Conservation (phyloP, 2,329 filamentous ascomycete genomes). For the Colletotrichum tamarilloi region DNA sequence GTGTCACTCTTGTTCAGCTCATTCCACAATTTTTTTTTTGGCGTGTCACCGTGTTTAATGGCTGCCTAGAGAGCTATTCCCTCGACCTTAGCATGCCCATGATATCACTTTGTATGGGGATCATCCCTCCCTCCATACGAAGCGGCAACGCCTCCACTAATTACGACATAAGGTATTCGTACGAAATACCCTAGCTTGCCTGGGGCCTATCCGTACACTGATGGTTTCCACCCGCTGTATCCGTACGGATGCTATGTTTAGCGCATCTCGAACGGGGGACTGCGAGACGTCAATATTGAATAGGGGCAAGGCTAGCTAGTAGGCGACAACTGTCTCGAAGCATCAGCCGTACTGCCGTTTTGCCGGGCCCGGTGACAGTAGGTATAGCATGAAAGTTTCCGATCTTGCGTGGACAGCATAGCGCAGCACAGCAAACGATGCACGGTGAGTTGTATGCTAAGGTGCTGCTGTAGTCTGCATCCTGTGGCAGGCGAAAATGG, state of each 20-base stretch:
- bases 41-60: not conserved
- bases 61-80: not conserved
- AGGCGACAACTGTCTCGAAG: not conserved
- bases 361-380: not conserved
- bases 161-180: too few relatives aligned
- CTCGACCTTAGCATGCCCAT: slow-evolving; percentile 3
- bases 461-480: not conserved
- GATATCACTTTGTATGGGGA: slow-evolving; percentile 13
- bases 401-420: not conserved
- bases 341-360: not conserved
- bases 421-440: not conserved
- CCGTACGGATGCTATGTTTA: slow-evolving; percentile 3
- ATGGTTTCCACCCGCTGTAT: not conserved
- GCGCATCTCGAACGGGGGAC: not conserved
- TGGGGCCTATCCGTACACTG: too few relatives aligned
- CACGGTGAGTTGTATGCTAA: not conserved
- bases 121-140: slow-evolving; percentile 3
- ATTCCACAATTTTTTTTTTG: not conserved
- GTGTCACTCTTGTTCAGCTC: not conserved
- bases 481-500: not conserved
- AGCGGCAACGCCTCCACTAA: not conserved
- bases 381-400: not conserved
- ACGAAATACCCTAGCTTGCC: too few relatives aligned
- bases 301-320: not conserved
- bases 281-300: not conserved